Evolutionary conservation across 73 alveolate species (phyloP), one percentile per base, ranked within the genome.

Genomic region (Uronychia binucleata): DNA sequence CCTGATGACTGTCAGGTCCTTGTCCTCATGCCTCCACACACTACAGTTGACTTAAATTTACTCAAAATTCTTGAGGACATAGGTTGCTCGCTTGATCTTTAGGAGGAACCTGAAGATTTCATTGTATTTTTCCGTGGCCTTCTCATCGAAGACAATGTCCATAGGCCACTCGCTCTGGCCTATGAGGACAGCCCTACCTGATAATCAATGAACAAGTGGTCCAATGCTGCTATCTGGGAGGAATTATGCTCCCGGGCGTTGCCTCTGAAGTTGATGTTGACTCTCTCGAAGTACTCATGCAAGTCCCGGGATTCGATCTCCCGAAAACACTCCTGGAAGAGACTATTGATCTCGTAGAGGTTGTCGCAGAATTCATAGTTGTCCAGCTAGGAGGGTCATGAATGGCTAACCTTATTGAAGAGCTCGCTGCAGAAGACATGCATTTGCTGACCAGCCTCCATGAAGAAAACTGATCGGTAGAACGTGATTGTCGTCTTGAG

Each of bases 151-250:
- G 0, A 88, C 78, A 29, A 88, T 77, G 31, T 83, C 84, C 26
- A 88, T 33, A 13, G 91, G 91, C 94, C 94, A 82, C 57, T 88
- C 88, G 31, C 90, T 88, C 28, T 82, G n/a, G n/a, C n/a, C n/a
- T n/a, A n/a, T n/a, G n/a, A n/a, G n/a, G n/a, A n/a, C n/a, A n/a
- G n/a, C n/a, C n/a, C n/a, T n/a, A n/a, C n/a, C n/a, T n/a, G 33
- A 75, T 57, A 88, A 26, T 28, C 13, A 25, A 88, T 31, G 32
- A 25, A 26, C 28, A 88, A 11, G 77, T 83, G 87, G 75, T 88
- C 94, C 26, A 88, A 57, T 30, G 86, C 85, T 33, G 28, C 33
- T 1, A 88, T 58, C 19, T 81, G 31, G 19, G 58, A 13, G 33
- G 46, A 33, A 0, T 25, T 74, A 33, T 27, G 33, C 5, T 77